Conservation (phyloP, 345 rosid genomes). For the Eucalyptus sp. region DNA sequence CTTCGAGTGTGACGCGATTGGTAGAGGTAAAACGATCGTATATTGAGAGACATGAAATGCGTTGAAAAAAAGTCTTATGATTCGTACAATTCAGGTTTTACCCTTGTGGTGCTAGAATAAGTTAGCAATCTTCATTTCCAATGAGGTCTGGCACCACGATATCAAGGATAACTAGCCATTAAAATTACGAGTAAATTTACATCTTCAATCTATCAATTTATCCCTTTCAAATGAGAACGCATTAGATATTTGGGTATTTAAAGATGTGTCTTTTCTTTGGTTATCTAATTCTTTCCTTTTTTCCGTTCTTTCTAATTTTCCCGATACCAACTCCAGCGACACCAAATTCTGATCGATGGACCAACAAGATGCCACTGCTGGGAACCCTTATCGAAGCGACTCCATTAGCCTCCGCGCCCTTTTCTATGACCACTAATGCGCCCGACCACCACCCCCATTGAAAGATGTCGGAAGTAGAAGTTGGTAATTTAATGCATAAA, state of each 20-base stretch:
- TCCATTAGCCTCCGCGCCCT: background rate
- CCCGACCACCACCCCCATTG: background rate
- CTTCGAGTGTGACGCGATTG: background rate
- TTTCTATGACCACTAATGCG: background rate
- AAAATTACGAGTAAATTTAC: background rate
- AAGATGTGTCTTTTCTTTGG: background rate
- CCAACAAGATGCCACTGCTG: background rate
- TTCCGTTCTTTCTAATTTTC: background rate
- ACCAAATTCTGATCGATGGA: background rate
- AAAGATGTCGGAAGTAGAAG: background rate
- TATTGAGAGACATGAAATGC: background rate
- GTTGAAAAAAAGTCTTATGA: background rate
- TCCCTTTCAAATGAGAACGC: background rate
- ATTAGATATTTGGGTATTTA: background rate
- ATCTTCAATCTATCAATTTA: background rate
- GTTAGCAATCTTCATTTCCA: background rate
- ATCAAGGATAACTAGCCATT: background rate
- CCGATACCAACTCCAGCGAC: background rate
- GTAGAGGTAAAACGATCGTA: background rate
- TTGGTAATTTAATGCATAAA: background rate
- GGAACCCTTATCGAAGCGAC: background rate
- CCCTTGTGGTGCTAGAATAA: background rate
- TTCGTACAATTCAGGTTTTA: background rate
- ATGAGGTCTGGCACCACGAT: background rate
- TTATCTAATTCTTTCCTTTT: background rate